A percentile compares a stretch with the other conserved stretches of the same genome.
These are phyloP conservation scores for Colletotrichum cereale DNA, from an alignment of 2,329 filamentous ascomycete genomes.

Conservation along the genomic window DNA sequence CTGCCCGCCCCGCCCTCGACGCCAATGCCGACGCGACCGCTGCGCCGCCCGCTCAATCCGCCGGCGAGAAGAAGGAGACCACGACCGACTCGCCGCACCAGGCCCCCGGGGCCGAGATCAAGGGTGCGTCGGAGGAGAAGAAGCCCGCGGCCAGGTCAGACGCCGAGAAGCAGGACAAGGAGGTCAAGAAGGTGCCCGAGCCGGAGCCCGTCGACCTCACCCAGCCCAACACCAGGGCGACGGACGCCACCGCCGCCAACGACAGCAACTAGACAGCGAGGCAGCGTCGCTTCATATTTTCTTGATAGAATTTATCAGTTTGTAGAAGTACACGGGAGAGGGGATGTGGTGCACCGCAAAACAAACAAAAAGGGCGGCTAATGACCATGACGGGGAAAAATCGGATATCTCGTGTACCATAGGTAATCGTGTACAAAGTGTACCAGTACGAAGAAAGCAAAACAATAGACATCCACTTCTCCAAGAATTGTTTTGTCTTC, in stretches of 20 bases:
- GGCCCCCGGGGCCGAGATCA: slow-evolving; percentile 12
- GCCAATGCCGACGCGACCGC: slow-evolving; percentile 42
- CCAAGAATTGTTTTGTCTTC: background rate
- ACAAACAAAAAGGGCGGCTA: slow-evolving; percentile 30
- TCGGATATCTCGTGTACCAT: slow-evolving; percentile 37
- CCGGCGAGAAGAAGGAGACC: slow-evolving; percentile 27
- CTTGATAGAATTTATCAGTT: background rate
- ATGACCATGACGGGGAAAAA: slow-evolving; percentile 36
- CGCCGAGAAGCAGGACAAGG: slow-evolving; percentile 35
- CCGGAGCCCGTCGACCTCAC: slow-evolving; percentile 37
- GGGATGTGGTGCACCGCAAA: background rate
- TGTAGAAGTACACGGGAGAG: background rate
- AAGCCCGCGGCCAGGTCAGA: slow-evolving; percentile 33
- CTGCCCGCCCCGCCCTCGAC: slow-evolving; percentile 46
- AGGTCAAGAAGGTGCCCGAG: slow-evolving; percentile 25
- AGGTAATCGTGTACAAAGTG: slow-evolving; percentile 38
- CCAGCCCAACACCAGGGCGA: slow-evolving; percentile 44
- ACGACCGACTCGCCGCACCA: slow-evolving; percentile 8
- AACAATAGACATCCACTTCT: slow-evolving; percentile 39
- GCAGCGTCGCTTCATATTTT: background rate
- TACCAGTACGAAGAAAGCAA: slow-evolving; percentile 23
- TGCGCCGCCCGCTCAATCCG: slow-evolving; percentile 14
- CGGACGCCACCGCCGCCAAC: slow-evolving; percentile 51
- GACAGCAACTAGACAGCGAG: slow-evolving; percentile 22
- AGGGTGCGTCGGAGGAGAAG: slow-evolving; percentile 31